Evolutionary conservation across 2,329 filamentous ascomycete genomes (phyloP), one percentile per base, ranked within the genome.

Genomic region (Fusarium tjaetaba): DNA sequence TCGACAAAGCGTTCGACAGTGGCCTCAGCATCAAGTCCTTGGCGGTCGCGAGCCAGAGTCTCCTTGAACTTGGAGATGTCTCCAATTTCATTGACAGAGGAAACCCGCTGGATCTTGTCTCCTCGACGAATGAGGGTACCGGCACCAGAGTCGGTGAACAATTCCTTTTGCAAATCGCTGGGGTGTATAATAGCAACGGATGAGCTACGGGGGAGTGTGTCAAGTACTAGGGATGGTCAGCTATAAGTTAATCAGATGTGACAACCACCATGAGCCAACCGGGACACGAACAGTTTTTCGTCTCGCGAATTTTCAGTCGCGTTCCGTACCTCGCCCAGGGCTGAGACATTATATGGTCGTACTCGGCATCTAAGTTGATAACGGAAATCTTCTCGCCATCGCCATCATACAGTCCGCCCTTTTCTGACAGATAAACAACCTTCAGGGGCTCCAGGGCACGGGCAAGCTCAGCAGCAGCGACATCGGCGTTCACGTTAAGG

Each of bases 141-240:
- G 55, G 95, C 96, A 75, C 96, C 96, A 16, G 94, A 96, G 83
- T 98, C 95, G 22, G 96, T 98, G 84, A 98, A 98, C 11, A 98
- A 86, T 83, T 99, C 96, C 85, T 97, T 97, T 84, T 98, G 95
- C 48, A 99, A 88, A 82, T 97, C 95, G 73, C 94, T 95, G 5
- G 96, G 96, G 84, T 98, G 95, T 77, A 98, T 99, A 79, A 99
- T 98, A 70, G 96, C 96, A 56, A 99, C 96, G 78, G 94, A 97
- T 24, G 96, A 98, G 64, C 94, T 96, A 77, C 94, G 92, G 58
- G 96, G 96, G 24, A 99, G 90, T 56, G 93, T 92, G 77, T 94
- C 94, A 59, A 99, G 86, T 34, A 99, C 89, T 67, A 14, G n/a
- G 3, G 24, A 26, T 36, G n/a, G 32, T 52, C 49, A 52, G 49